These are phyloP conservation scores for Micractinium conductrix DNA, from an alignment of 139 green algal genomes.

Conservation along the genomic window DNA sequence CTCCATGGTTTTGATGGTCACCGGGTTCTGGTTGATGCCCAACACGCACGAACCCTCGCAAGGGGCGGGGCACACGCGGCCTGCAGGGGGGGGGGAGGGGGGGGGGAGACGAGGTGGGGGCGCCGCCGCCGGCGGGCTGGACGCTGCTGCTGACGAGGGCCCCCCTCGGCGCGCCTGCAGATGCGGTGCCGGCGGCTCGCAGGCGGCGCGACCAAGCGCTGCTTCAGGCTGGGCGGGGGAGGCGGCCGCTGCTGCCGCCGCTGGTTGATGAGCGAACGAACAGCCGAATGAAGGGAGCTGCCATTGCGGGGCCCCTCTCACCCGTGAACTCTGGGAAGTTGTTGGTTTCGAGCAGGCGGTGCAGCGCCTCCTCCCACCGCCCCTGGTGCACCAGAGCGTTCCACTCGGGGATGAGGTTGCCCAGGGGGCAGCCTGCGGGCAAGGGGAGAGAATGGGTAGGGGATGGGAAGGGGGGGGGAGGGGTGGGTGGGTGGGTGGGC, in stretches of 20 bases:
- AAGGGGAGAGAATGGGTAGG: neutral
- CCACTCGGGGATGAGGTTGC: slow-evolving; percentile 97
- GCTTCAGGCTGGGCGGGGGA: no score
- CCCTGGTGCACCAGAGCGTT: slow-evolving; percentile 97
- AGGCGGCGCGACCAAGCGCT: no score
- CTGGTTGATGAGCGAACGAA: no score
- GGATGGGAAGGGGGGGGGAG: neutral
- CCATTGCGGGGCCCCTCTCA: no score
- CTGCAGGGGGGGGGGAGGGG: neutral
- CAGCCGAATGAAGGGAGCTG: no score
- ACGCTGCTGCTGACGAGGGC: no score
- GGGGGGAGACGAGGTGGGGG: neutral
- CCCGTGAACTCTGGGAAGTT: slow-evolving; percentile 99
- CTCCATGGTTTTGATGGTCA: slow-evolving; percentile 98
- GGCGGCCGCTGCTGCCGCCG: no score
- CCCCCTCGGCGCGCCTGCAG: no score
- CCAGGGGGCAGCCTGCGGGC: slow-evolving; percentile 86
- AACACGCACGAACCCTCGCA: slow-evolving; percentile 96
- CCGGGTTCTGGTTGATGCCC: slow-evolving; percentile 97
- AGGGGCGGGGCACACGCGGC: slow-evolving; percentile 91
- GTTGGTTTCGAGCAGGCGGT: slow-evolving; percentile 96
- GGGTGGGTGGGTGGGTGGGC: neutral
- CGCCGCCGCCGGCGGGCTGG: no score
- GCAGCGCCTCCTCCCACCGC: slow-evolving; percentile 89
- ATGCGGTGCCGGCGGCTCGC: no score